Base-by-base conservation (phyloP, 495 filamentous ascomycete species). In the Aspergillus olivimuriae region DNA sequence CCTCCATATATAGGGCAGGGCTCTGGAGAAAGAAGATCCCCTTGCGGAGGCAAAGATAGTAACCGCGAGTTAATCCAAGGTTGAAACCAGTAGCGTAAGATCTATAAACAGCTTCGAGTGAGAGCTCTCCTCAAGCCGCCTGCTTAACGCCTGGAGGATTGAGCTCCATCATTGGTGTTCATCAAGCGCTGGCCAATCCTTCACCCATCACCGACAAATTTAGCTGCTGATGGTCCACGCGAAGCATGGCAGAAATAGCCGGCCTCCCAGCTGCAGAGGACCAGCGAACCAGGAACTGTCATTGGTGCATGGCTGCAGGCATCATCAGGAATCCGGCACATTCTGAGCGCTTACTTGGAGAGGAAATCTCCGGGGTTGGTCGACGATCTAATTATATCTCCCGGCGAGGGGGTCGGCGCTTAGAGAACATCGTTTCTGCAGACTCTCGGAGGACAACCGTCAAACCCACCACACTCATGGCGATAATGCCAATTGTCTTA, bases 61-160 rank as follows among this genome's bases (percentile, higher is more conserved):
- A 37, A 43, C 11, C 43, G 42, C 20, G 44, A 38, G 19, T 28
- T 21, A 39, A 40, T 37, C 47, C 22, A 35, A 40, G 36, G 34
- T 46, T 39, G 50, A 53, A 46, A 51, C 54, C 35, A 11, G 26
- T 20, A 44, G 30, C 39, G 50, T 47, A 34, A 47, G 34, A 49
- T 44, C 54, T 57, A 57, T 53, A 48, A 57, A 57, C 54, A 57
- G 48, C 39, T 15, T 53, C 54, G 45, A 57, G 47, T 53, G 28
- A 51, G 42, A 43, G 28, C 19, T 14, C 42, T 16, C 22, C 34
- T 41, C 22, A 53, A 57, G 49, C 44, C 54, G 54, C 54, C 45
- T n/a, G 24, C 37, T 36, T 37, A 30, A 35, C 44, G 21, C 19
- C 30, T 34, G 34, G 11, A 23, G 23, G 4, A 44, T 42, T 21